Conservation (phyloP, 352 stramenopile genomes). For the Pythium oligandrum region DNA sequence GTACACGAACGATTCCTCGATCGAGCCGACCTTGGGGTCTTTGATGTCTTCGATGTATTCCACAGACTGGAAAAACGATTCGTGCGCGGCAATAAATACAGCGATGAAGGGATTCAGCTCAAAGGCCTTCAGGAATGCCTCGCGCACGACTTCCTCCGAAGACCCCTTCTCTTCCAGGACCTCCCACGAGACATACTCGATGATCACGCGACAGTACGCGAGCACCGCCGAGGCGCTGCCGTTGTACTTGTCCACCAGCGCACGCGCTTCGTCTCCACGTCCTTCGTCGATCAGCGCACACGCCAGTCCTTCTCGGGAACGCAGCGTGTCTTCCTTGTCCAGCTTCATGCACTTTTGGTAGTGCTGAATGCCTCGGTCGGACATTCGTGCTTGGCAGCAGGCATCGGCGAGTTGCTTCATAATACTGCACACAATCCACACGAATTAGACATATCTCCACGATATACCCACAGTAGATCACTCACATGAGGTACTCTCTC, state of each 20-base stretch:
- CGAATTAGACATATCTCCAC: too few relatives aligned
- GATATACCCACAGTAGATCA: neutral
- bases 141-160: slow-evolving; percentile 70
- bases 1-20: slow-evolving; percentile 84
- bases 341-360: slow-evolving; percentile 79
- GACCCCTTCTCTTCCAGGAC: slow-evolving; percentile 79
- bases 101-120: slow-evolving; percentile 79
- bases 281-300: slow-evolving; percentile 82
- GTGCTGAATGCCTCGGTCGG: slow-evolving; percentile 73
- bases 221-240: slow-evolving; percentile 55
- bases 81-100: slow-evolving; percentile 72
- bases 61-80: slow-evolving; percentile 75
- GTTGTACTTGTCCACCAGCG: slow-evolving; percentile 59
- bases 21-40: slow-evolving; percentile 52
- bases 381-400: slow-evolving; percentile 67
- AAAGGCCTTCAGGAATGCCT: slow-evolving; percentile 65
- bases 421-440: slow-evolving; percentile 17
- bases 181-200: slow-evolving; percentile 88
- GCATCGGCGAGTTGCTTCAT: slow-evolving; percentile 70
- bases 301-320: slow-evolving; percentile 60
- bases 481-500: slow-evolving; percentile 59
- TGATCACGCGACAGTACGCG: slow-evolving; percentile 78
- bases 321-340: slow-evolving; percentile 54
- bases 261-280: slow-evolving; percentile 60
- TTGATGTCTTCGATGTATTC: slow-evolving; percentile 86